phyloP scores from a whole-genome alignment of 495 filamentous ascomycete genomes.

The Daldinia loculata region DNA sequence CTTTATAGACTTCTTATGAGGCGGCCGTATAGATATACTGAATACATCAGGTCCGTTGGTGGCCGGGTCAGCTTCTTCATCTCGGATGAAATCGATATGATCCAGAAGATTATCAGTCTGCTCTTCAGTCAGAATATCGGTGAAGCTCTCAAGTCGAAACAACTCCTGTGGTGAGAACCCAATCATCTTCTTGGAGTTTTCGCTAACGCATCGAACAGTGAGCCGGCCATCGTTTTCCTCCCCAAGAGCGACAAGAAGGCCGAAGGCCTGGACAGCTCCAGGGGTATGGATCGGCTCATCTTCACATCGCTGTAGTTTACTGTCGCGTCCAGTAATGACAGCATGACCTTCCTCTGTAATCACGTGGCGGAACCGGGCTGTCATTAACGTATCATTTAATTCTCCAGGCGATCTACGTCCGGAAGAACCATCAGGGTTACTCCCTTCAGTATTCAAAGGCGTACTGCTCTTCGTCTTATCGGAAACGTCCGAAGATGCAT shows the following conservation, averaged over 20 bases:
- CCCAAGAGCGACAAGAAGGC: conserved; percentile 77
- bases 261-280: conserved; percentile 89
- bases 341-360: conserved; percentile 83
- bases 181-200: conserved; percentile 80
- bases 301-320: conserved; percentile 79
- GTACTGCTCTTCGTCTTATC: conserved; percentile 23
- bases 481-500: conserved; percentile 49
- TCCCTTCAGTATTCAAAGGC: conserved; percentile 6
- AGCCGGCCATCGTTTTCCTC: conserved; percentile 75
- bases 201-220: conserved; percentile 80
- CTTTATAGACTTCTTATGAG: conserved; percentile 64
- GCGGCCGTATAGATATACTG: conserved; percentile 70
- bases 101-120: conserved; percentile 84
- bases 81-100: conserved; percentile 86
- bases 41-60: conserved; percentile 89
- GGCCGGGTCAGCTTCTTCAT: conserved; percentile 75
- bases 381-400: conserved; percentile 58
- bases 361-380: conserved; percentile 81
- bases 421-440: conserved; percentile 22
- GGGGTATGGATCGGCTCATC: conserved; percentile 95
- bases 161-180: conserved; percentile 82
- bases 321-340: conserved; percentile 81
- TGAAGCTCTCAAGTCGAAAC: conserved; percentile 78
- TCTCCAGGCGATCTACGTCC: conserved; percentile 36
- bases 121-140: conserved; percentile 81